Evolutionary conservation across 768 basidiomycete species (phyloP).

Genomic region (Suillus clintonianus): DNA sequence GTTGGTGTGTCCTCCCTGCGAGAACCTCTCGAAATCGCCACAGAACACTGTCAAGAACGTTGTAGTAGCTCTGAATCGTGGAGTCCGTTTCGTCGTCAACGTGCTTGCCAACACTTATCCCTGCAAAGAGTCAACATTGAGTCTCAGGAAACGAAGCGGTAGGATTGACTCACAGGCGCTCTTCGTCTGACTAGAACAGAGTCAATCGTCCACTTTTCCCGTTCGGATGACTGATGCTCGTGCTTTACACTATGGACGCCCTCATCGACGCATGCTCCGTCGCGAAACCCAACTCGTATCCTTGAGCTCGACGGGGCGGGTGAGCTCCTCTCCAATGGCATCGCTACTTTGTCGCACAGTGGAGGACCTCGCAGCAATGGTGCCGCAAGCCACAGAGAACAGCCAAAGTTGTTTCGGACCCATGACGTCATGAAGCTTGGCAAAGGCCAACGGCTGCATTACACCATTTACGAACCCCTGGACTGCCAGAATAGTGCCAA

Average conservation of each 20-base stretch:
- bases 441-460: constrained; percentile 63
- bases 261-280: constrained; percentile 48
- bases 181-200: constrained; percentile 23
- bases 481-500: constrained; percentile 17
- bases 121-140: no score
- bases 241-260: constrained; percentile 11
- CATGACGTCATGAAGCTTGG: constrained; percentile 48
- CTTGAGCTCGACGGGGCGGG: constrained; percentile 24
- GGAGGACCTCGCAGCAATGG: no score
- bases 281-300: no score
- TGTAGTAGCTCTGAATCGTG: no score
- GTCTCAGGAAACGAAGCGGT: no score
- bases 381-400: constrained; percentile 48
- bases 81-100: no score
- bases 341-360: no score
- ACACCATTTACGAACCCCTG: constrained; percentile 33
- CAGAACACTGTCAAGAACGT: no score
- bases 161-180: no score
- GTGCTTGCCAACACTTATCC: no score
- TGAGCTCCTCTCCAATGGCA: no score
- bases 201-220: constrained; percentile 26
- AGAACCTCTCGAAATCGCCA: no score
- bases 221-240: constrained; percentile 17
- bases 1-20: constrained; percentile 77
- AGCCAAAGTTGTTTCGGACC: constrained; percentile 61